Percentiles rank a stretch among this genome's conserved stretches.
Evolutionary conservation across 73 alveolate species (phyloP).

Genomic region (Paramecium pentaurelia): DNA sequence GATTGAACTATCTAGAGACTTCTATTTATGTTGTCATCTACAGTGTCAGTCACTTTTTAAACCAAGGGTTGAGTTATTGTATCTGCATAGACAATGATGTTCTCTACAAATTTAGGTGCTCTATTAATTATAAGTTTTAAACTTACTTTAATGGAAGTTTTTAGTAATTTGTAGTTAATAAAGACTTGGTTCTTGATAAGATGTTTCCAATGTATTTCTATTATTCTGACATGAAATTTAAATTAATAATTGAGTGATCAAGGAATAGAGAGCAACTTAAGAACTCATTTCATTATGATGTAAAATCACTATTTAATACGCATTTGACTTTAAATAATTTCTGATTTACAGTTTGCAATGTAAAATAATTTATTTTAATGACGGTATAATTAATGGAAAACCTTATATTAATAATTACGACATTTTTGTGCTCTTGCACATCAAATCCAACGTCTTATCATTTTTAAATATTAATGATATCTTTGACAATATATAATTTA

Average conservation of each 20-base stretch:
- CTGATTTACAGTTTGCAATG: background rate
- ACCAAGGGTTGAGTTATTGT: background rate
- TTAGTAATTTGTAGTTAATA: background rate
- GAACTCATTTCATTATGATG: background rate
- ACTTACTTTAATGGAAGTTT: background rate
- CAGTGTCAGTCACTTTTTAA: background rate
- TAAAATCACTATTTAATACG: background rate
- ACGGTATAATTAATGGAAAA: background rate
- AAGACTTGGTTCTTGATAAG: background rate
- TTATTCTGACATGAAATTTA: background rate
- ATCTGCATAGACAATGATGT: background rate
- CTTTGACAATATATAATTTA: no score
- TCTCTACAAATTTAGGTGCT: constrained; percentile 4
- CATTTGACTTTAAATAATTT: background rate
- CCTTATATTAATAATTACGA: background rate
- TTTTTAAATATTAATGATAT: background rate
- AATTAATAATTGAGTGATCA: background rate
- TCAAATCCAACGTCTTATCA: background rate
- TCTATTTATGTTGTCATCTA: background rate
- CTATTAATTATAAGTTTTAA: background rate
- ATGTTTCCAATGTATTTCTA: background rate
- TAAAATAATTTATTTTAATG: background rate
- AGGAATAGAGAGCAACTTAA: background rate
- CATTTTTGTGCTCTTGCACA: constrained; percentile 7
- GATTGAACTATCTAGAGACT: background rate